phyloP scores from a whole-genome alignment of 2,329 filamentous ascomycete genomes.

The Berkeleyomyces basicola region DNA sequence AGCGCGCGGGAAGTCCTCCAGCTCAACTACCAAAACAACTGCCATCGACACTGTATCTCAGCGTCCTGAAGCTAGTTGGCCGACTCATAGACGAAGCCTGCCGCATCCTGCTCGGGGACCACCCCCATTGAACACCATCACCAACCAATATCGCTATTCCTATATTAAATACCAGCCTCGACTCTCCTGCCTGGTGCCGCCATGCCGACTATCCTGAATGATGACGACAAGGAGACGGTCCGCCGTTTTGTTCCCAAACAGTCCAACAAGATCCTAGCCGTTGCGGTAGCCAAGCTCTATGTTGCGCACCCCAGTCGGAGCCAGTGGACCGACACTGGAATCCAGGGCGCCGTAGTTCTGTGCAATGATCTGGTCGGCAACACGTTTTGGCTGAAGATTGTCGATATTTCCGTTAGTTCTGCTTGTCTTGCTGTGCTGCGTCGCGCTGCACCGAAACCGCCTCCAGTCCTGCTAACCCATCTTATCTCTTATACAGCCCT shows the following conservation, averaged over 20 bases:
- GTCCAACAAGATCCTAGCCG: slow-evolving; percentile 92
- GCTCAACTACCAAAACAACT: neutral
- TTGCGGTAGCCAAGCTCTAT: slow-evolving; percentile 84
- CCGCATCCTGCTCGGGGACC: neutral
- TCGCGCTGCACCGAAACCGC: neutral
- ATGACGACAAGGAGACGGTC: slow-evolving; percentile 92
- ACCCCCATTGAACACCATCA: neutral
- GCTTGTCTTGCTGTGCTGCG: neutral
- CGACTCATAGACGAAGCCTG: neutral
- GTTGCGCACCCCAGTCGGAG: slow-evolving; percentile 73
- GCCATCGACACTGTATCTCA: neutral
- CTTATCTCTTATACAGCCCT: slow-evolving; percentile 33
- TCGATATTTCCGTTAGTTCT: slow-evolving; percentile 73
- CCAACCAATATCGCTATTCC: neutral
- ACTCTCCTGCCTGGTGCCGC: neutral
- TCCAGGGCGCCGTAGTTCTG: slow-evolving; percentile 82
- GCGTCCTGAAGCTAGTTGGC: neutral
- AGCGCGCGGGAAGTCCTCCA: neutral
- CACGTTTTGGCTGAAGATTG: slow-evolving; percentile 94
- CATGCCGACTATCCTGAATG: slow-evolving; percentile 35
- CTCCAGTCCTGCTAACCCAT: slow-evolving; percentile 5
- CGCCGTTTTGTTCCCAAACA: slow-evolving; percentile 87
- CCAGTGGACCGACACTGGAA: slow-evolving; percentile 84
- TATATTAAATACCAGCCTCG: neutral
- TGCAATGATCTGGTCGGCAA: slow-evolving; percentile 89